Evolutionary conservation across 2,329 filamentous ascomycete genomes (phyloP), one percentile per base, ranked within the genome.

Genomic region (Fusarium scirpi): DNA sequence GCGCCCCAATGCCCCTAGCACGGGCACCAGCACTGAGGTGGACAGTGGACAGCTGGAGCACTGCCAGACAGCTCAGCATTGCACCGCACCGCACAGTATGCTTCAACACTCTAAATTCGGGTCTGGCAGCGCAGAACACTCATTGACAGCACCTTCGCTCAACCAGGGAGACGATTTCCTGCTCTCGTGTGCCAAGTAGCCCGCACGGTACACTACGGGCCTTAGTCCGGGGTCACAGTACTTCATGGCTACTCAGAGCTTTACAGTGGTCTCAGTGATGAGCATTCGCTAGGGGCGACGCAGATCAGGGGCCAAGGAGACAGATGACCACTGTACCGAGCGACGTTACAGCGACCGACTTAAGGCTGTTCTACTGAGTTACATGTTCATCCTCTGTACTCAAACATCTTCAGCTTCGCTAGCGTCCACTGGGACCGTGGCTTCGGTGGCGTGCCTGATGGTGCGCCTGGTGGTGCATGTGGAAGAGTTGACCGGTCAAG

Each of bases 381-480:
- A 34, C 41, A 49, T 41, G 67, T 71, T 54, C 32, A 24, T 51
- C 29, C 27, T 5, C 52, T 40, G 65, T 71, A 70, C 44, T 45
- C 45, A 64, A 54, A 45, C 30, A 45, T 66, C 55, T 51, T 67
- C 54, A 63, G 61, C 69, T 63, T 64, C 57, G 59, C 65, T 76
- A 76, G 71, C 64, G 65, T 67, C 57, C 61, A 69, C 67, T 74
- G 72, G 70, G 69, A 57, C 62, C 62, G 72, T 75, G 71, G 73
- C 72, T 69, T 62, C 73, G 66, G 70, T 75, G 65, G 73, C 73
- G 72, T 68, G 69, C 60, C 71, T 75, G 67, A 53, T 71, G 69
- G 69, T 74, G 54, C 63, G 55, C 63, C 55, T 45, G 63, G 44
- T 45, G 47, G 69, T 65, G 62, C 64, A 71, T 66, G 62, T 65